Evolutionary conservation across 352 stramenopile genomes (phyloP).

Genomic region (Pseudoperonospora humuli): DNA sequence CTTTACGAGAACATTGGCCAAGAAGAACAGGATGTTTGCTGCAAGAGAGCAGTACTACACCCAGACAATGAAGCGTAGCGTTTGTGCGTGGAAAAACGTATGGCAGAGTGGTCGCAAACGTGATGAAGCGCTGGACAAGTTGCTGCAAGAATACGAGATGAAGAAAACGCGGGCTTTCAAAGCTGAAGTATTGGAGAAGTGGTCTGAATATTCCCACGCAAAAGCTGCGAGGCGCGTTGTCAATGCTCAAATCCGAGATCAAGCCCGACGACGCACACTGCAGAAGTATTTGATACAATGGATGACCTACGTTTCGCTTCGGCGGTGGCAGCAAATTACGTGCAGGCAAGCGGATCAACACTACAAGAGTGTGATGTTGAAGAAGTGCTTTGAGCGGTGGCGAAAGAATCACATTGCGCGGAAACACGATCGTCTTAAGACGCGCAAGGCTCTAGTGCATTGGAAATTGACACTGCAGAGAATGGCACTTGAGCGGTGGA

Average conservation of each 20-base stretch:
- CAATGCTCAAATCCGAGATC: slow-evolving; percentile 26
- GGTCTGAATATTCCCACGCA: slow-evolving; percentile 15
- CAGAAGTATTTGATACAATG: slow-evolving; percentile 20
- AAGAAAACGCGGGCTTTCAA: slow-evolving; percentile 2
- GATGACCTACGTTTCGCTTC: slow-evolving; percentile 23
- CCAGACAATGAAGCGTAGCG: slow-evolving; percentile 3
- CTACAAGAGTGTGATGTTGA: slow-evolving; percentile 12
- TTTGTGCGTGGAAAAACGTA: slow-evolving; percentile 13
- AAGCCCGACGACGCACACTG: slow-evolving; percentile 21
- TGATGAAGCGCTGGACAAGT: neutral
- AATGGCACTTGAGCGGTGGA: slow-evolving; percentile 27
- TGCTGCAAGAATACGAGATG: slow-evolving; percentile 2
- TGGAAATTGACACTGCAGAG: slow-evolving; percentile 42
- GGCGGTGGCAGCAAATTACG: slow-evolving; percentile 41
- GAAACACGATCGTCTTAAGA: slow-evolving; percentile 19
- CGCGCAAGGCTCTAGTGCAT: slow-evolving; percentile 31
- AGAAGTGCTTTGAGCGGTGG: slow-evolving; percentile 32
- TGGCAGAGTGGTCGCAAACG: slow-evolving; percentile 7
- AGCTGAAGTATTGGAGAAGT: slow-evolving; percentile 8
- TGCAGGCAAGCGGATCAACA: slow-evolving; percentile 27
- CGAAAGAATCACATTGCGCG: slow-evolving; percentile 10
- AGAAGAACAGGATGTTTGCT: slow-evolving; percentile 4
- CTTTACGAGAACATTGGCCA: slow-evolving; percentile 2
- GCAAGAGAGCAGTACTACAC: slow-evolving; percentile 3
- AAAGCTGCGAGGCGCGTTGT: slow-evolving; percentile 22